Percentiles rank a stretch among this genome's conserved stretches.
Evolutionary conservation across 306 rosid genomes (phyloP).

Genomic region (Leucaena leucocephala): DNA sequence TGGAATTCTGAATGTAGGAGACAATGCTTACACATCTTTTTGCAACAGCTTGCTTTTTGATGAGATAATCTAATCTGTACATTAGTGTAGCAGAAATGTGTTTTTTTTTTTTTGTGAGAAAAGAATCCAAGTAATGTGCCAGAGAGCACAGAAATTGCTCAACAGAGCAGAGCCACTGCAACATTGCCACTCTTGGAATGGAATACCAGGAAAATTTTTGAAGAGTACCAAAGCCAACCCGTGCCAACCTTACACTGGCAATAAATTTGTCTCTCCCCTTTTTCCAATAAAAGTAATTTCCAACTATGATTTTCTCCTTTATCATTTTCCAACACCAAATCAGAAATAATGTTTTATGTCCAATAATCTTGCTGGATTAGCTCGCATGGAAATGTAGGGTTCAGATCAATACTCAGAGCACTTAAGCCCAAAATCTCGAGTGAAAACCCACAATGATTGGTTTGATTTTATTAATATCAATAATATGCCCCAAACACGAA

Average conservation of each 20-base stretch:
- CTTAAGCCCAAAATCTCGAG: neutral
- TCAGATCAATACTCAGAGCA: neutral
- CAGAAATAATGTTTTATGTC: neutral
- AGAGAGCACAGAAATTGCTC: too few relatives aligned
- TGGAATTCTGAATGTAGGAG: neutral
- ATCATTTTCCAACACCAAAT: neutral
- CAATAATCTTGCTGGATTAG: neutral
- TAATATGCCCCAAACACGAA: neutral
- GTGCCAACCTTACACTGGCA: neutral
- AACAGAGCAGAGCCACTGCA: too few relatives aligned
- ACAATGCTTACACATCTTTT: neutral
- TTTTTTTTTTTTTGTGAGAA: neutral
- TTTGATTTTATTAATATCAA: neutral
- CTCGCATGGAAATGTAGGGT: neutral
- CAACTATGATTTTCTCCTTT: neutral
- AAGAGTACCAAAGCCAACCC: neutral
- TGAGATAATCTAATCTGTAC: neutral
- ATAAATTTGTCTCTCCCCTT: neutral
- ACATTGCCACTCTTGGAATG: too few relatives aligned
- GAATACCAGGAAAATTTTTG: too few relatives aligned
- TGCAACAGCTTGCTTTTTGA: neutral
- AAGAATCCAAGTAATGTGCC: conserved; percentile 7
- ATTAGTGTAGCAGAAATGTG: neutral
- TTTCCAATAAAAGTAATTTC: conserved; percentile 2
- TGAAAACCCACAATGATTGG: neutral